phyloP scores from a whole-genome alignment of 2,329 filamentous ascomycete genomes.

The Colletotrichum theobromicola region DNA sequence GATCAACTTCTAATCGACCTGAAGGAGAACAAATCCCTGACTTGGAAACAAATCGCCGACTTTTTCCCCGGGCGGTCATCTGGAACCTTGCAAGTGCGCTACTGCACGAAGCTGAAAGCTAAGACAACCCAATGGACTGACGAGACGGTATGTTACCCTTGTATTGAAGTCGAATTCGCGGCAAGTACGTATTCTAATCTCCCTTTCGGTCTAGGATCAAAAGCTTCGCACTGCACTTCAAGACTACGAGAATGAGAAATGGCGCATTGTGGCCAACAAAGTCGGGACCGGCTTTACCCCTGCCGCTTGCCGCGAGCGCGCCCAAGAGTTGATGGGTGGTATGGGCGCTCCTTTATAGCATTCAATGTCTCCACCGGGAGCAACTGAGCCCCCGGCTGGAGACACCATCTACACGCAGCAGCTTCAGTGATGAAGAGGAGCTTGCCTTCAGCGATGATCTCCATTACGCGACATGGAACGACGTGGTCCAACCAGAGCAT shows the following conservation, averaged over 20 bases:
- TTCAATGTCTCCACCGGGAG: slow-evolving; percentile 57
- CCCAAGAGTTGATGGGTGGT: slow-evolving; percentile 58
- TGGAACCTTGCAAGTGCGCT: slow-evolving; percentile 89
- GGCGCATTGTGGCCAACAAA: slow-evolving; percentile 90
- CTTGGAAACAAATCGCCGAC: slow-evolving; percentile 97
- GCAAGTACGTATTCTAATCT: slow-evolving; percentile 8
- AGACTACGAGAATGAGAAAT: slow-evolving; percentile 90
- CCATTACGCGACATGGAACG: slow-evolving; percentile 20
- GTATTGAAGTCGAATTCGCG: not conserved
- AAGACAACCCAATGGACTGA: slow-evolving; percentile 95
- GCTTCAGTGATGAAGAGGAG: slow-evolving; percentile 34
- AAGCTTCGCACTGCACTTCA: slow-evolving; percentile 78
- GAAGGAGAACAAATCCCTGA: slow-evolving; percentile 93
- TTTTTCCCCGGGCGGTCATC: slow-evolving; percentile 93
- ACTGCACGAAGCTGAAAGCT: slow-evolving; percentile 93
- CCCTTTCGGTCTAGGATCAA: slow-evolving; percentile 63
- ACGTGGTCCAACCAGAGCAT: slow-evolving; percentile 3
- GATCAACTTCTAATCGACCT: slow-evolving; percentile 86
- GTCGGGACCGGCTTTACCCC: slow-evolving; percentile 90
- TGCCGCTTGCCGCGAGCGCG: slow-evolving; percentile 83
- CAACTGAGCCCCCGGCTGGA: slow-evolving; percentile 49
- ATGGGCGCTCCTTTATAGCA: slow-evolving; percentile 57
- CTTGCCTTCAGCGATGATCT: slow-evolving; percentile 18
- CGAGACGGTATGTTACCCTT: slow-evolving; percentile 73
- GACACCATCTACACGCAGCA: slow-evolving; percentile 52